phyloP scores from a whole-genome alignment of 2,329 filamentous ascomycete genomes.

The Ambrosiella xylebori region DNA sequence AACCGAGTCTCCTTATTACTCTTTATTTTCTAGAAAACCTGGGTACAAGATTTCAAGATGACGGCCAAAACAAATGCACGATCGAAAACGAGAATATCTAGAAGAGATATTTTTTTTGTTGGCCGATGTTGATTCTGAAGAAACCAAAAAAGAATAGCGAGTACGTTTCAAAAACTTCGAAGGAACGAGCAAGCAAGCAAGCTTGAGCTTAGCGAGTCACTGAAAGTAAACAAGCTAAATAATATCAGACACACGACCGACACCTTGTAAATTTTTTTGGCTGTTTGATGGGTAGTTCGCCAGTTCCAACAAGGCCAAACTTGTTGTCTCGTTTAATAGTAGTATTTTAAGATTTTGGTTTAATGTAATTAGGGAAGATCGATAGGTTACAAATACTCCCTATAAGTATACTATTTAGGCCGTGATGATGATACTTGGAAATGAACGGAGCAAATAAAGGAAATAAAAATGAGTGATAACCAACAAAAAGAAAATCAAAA shows the following conservation, averaged over 20 bases:
- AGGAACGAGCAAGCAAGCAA: neutral
- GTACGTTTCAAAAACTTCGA: conserved; percentile 2
- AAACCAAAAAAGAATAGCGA: conserved; percentile 3
- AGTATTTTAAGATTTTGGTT: neutral
- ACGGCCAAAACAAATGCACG: neutral
- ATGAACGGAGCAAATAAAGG: neutral
- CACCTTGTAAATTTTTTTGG: neutral
- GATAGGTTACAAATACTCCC: too few relatives aligned
- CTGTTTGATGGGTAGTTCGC: neutral
- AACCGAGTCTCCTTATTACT: conserved; percentile 31
- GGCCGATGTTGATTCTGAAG: neutral
- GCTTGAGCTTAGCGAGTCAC: neutral
- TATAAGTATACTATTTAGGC: neutral
- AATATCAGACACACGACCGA: neutral
- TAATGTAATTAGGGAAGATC: too few relatives aligned
- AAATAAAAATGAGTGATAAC: neutral
- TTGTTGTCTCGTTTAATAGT: neutral
- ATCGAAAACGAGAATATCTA: neutral
- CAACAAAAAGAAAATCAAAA: neutral
- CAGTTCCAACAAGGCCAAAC: neutral
- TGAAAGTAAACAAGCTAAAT: neutral
- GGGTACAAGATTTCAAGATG: neutral
- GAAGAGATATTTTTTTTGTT: neutral
- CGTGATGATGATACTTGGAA: neutral
- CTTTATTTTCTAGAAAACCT: neutral